Percentiles rank a stretch among this genome's conserved stretches.
Conservation (phyloP, 805 yeast genomes). For the Starmerella vitae region DNA sequence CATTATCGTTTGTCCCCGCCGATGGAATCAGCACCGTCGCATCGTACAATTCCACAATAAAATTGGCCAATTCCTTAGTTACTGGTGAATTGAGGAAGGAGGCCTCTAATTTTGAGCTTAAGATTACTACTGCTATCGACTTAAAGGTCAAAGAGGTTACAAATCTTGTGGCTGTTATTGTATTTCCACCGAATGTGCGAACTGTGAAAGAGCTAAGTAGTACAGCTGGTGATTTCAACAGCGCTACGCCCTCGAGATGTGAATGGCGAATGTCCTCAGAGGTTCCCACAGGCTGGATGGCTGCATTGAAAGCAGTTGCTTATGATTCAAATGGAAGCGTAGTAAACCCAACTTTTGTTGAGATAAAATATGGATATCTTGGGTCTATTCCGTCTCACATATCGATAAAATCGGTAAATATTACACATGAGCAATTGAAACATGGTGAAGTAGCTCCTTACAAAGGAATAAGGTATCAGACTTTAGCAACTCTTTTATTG, state of each 20-base stretch:
- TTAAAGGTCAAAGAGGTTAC: slow-evolving; percentile 37
- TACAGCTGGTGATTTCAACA: slow-evolving; percentile 62
- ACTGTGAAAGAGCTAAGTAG: slow-evolving; percentile 43
- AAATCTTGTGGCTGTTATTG: slow-evolving; percentile 33
- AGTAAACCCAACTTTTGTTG: slow-evolving; percentile 15
- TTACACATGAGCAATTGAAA: slow-evolving; percentile 37
- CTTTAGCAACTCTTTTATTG: slow-evolving; percentile 42
- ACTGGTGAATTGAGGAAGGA: slow-evolving; percentile 42
- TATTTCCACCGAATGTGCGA: slow-evolving; percentile 22
- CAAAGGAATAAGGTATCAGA: slow-evolving; percentile 78
- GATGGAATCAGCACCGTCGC: slow-evolving; percentile 60
- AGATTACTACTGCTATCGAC: slow-evolving; percentile 35
- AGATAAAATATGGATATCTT: slow-evolving; percentile 34
- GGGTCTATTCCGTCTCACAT: slow-evolving; percentile 54
- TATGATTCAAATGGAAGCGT: slow-evolving; percentile 16
- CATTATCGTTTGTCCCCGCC: slow-evolving; percentile 67
- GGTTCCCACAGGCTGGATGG: slow-evolving; percentile 49
- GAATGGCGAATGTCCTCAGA: slow-evolving; percentile 35
- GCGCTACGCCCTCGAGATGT: slow-evolving; percentile 43
- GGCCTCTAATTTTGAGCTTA: slow-evolving; percentile 49
- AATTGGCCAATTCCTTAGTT: slow-evolving; percentile 37
- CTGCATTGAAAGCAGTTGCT: slow-evolving; percentile 48
- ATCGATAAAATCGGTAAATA: slow-evolving; percentile 9
- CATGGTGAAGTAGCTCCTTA: slow-evolving; percentile 58
- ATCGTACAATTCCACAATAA: slow-evolving; percentile 44